A percentile compares a stretch with the other conserved stretches of the same genome.
These are phyloP conservation scores for Vigna hirtella DNA, from an alignment of 306 rosid species.

Conservation along the genomic window DNA sequence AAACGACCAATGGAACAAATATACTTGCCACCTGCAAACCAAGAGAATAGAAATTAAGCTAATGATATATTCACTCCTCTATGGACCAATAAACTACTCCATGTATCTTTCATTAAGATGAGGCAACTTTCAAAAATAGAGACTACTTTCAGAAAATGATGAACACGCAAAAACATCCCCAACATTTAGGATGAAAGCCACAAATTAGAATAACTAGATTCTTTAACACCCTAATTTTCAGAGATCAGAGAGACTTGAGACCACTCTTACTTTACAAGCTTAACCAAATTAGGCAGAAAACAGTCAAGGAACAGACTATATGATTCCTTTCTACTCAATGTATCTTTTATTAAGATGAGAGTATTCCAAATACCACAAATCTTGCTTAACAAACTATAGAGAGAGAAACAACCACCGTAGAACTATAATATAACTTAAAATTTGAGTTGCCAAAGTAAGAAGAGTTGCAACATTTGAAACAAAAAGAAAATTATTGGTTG, in stretches of 20 bases:
- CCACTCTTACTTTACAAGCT: slow-evolving; percentile 3
- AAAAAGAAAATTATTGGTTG: neutral
- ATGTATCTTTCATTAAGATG: neutral
- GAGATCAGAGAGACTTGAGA: slow-evolving; percentile 28
- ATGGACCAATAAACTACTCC: slow-evolving; percentile 25
- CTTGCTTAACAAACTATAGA: neutral
- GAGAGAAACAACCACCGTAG: neutral
- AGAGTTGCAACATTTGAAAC: slow-evolving; percentile 11
- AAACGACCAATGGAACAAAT: slow-evolving; percentile 89
- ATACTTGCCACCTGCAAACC: slow-evolving; percentile 91
- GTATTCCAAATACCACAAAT: slow-evolving; percentile 10
- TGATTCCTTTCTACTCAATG: slow-evolving; percentile 30
- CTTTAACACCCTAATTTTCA: slow-evolving; percentile 28
- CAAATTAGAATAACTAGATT: slow-evolving; percentile 10
- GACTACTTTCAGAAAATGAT: slow-evolving; percentile 1
- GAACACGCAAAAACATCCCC: slow-evolving; percentile 15
- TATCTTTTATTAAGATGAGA: slow-evolving; percentile 2
- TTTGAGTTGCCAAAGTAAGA: too few species aligned
- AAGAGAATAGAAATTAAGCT: slow-evolving; percentile 41
- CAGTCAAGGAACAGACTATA: slow-evolving; percentile 1
- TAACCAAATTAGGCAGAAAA: slow-evolving; percentile 31
- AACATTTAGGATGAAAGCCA: neutral
- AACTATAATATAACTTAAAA: too few species aligned
- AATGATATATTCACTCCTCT: slow-evolving; percentile 30
- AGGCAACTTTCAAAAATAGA: slow-evolving; percentile 8